A percentile compares a stretch with the other conserved stretches of the same genome.
Evolutionary conservation across 345 rosid species (phyloP).

Genomic region (Linum tenue): DNA sequence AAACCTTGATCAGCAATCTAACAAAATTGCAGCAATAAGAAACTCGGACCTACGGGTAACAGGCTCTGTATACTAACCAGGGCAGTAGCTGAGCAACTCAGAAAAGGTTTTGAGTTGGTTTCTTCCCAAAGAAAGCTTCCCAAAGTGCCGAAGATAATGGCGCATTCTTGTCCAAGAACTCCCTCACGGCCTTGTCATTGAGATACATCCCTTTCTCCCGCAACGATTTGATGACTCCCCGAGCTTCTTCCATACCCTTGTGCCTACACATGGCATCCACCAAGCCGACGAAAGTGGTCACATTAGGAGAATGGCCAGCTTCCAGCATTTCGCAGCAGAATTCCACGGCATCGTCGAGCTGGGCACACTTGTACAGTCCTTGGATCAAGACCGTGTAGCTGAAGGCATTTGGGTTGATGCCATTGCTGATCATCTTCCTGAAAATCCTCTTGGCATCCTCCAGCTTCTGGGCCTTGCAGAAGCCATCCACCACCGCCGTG

Average conservation of each 20-base stretch:
- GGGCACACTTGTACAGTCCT: conserved; percentile 47
- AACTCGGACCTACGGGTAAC: neutral
- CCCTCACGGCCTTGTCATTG: conserved; percentile 59
- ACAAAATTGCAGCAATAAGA: neutral
- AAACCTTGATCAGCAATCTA: neutral
- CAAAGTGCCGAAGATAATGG: conserved; percentile 50
- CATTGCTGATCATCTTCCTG: conserved; percentile 63
- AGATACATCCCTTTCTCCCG: conserved; percentile 55
- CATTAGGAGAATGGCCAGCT: conserved; percentile 78
- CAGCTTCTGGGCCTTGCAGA: conserved; percentile 65
- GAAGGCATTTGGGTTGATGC: conserved; percentile 64
- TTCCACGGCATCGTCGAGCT: conserved; percentile 54
- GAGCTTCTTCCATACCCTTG: conserved; percentile 56
- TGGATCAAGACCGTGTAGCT: conserved; percentile 53
- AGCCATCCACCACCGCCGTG: conserved; percentile 88
- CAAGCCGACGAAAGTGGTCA: conserved; percentile 72
- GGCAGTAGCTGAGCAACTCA: conserved; percentile 8
- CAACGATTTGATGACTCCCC: conserved; percentile 30
- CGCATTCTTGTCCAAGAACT: conserved; percentile 65
- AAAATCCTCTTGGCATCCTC: conserved; percentile 84
- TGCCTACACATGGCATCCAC: conserved; percentile 61
- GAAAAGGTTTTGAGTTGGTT: conserved; percentile 28
- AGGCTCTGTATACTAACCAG: neutral
- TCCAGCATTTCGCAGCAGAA: conserved; percentile 65
- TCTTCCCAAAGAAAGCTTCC: conserved; percentile 69